phyloP scores from a whole-genome alignment of 2,329 filamentous ascomycete genomes.

The Colletotrichum lini region DNA sequence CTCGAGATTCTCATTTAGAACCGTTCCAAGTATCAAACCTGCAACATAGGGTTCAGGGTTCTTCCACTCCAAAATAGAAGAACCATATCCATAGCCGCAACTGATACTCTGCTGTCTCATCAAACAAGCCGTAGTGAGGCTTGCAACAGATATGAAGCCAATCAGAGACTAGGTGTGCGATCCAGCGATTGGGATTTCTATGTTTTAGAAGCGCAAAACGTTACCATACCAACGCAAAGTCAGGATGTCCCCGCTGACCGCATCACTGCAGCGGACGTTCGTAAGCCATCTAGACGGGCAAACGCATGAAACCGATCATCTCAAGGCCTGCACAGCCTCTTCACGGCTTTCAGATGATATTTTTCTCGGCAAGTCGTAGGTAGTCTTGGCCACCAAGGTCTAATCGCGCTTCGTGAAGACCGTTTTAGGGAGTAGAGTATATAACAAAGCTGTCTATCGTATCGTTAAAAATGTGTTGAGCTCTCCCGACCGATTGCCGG shows the following conservation, averaged over 20 bases:
- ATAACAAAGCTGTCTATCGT: constrained; percentile 15
- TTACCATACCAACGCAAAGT: not conserved
- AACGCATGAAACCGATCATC: constrained; percentile 25
- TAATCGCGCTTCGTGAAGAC: constrained; percentile 23
- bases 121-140: no score
- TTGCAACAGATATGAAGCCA: not conserved
- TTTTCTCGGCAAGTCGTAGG: not conserved
- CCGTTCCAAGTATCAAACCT: not conserved
- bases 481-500: no score
- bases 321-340: not conserved
- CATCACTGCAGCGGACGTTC: constrained; percentile 9
- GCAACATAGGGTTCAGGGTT: not conserved
- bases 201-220: constrained; percentile 4
- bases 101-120: not conserved
- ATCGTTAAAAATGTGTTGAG: not conserved
- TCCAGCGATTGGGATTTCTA: not conserved
- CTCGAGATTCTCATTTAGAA: not conserved
- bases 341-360: not conserved
- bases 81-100: no score
- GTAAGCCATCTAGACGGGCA: constrained; percentile 6
- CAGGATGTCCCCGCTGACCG: not conserved
- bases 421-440: not conserved
- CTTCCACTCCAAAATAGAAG: no score
- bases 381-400: constrained; percentile 4
- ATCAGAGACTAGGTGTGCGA: not conserved